Evolutionary conservation across 176 grass and related monocot genomes (phyloP).

Genomic region (Cenchrus fungigraminus): DNA sequence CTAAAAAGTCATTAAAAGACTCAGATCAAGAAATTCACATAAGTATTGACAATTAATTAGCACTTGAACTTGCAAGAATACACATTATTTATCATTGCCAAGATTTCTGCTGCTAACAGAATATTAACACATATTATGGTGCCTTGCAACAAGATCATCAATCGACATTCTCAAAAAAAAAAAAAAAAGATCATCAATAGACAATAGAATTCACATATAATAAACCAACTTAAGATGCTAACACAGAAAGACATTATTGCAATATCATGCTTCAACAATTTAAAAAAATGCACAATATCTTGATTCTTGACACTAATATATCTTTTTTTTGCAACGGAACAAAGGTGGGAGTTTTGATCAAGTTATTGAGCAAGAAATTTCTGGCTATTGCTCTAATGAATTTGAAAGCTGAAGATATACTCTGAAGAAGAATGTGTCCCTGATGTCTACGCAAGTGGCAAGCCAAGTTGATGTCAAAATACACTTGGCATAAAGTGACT

Average conservation of each 20-base stretch:
- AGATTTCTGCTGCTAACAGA: slow-evolving; percentile 12
- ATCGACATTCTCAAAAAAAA: neutral
- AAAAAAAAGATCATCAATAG: neutral
- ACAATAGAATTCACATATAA: neutral
- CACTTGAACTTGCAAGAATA: slow-evolving; percentile 15
- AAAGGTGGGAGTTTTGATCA: neutral
- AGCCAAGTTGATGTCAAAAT: neutral
- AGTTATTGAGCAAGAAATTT: neutral
- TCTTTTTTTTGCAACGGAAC: slow-evolving; percentile 3
- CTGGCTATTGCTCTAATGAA: neutral
- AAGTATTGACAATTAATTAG: neutral
- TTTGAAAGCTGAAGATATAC: neutral
- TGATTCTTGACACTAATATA: neutral
- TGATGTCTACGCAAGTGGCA: neutral
- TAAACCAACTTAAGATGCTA: neutral
- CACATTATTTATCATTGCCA: neutral
- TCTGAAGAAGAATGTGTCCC: neutral
- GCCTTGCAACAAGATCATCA: neutral
- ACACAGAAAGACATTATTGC: neutral
- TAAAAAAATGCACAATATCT: slow-evolving; percentile 22
- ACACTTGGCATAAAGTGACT: neutral
- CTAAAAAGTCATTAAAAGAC: slow-evolving; percentile 48
- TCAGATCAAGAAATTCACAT: slow-evolving; percentile 28
- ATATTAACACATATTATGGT: slow-evolving; percentile 19
- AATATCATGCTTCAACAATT: neutral